Evolutionary conservation across 2,329 filamentous ascomycete genomes (phyloP).

Genomic region (Phaeosphaeria sp.): DNA sequence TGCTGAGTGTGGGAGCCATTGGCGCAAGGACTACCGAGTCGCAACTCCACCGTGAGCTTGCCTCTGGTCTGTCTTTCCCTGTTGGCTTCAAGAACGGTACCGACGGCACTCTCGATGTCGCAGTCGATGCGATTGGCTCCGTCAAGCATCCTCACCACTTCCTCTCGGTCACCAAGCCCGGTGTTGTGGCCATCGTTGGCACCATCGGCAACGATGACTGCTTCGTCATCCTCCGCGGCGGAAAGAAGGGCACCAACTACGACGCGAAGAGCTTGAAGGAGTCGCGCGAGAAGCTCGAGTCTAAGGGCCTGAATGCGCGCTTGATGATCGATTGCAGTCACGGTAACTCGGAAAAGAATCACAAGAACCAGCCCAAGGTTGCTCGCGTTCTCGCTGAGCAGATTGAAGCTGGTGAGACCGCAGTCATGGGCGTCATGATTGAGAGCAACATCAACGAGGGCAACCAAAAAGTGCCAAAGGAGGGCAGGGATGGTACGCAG

Average conservation of each 20-base stretch:
- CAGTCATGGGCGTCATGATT: conserved; percentile 98
- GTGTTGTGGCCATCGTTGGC: conserved; percentile 91
- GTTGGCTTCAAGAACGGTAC: conserved; percentile 99
- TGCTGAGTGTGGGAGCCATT: conserved; percentile 89
- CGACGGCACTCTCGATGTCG: conserved; percentile 86
- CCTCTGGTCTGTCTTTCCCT: conserved; percentile 92
- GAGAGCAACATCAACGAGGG: conserved; percentile 97
- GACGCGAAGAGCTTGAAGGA: conserved; percentile 83
- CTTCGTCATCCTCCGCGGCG: conserved; percentile 93
- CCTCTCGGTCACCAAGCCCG: conserved; percentile 95
- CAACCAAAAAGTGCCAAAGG: conserved; percentile 87
- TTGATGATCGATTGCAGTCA: conserved; percentile 99
- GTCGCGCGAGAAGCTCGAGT: conserved; percentile 78
- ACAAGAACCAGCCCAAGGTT: conserved; percentile 97
- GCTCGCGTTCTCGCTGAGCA: conserved; percentile 82
- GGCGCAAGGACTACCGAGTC: conserved; percentile 97
- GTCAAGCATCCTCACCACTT: conserved; percentile 95
- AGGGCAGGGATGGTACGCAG: conserved; percentile 67
- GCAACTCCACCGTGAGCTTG: conserved; percentile 93
- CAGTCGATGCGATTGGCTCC: conserved; percentile 93
- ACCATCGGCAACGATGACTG: conserved; percentile 96
- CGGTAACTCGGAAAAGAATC: conserved; percentile 94
- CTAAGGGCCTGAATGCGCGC: conserved; percentile 75
- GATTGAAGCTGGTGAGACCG: conserved; percentile 81
- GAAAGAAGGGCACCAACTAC: conserved; percentile 93